Base-by-base conservation (phyloP, 1,284 basidiomycete species). In the Fistulina hepatica region DNA sequence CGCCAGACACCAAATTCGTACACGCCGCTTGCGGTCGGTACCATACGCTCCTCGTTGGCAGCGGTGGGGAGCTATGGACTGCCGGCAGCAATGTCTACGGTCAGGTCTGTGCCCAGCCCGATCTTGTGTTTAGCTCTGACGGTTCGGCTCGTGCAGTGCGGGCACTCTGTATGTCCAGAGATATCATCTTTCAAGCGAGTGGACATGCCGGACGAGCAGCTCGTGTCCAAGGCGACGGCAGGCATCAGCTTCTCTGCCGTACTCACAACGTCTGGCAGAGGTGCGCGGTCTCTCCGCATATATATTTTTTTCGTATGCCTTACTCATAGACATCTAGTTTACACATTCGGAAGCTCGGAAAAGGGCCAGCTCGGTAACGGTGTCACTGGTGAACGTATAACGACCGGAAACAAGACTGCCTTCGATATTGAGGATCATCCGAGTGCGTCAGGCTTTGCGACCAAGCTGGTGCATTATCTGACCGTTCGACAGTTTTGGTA, bases 351-450 rank as follows among this genome's bases (percentile, higher is more conserved):
- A 23, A 91, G 84, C 39, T 84, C 79, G n/a, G 90, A 95, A 58
- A 80, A 88, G 47, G 93, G 93, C 2, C 90, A 95, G 49, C 67
- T 97, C 0, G 93, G 91, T 1, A 93, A 91, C 51, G 92, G 92
- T 11, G 74, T 76, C 40, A 91, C 89, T 0, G 89, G 91, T 13
- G 89, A 93, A 58, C 75, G 89, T 27, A 83, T 94, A 43, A 76
- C 80, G 6, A 81, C 81, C 3, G 85, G 78, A 24, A 86, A 86
- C 47, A 89, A 89, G 55, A 73, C 79, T 0, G 78, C 73, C 8
- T 94, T 74, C 50, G 89, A 91, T 54, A 71, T 84, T n/a, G 78
- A 86, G 51, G 60, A 67, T 13, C 71, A 78, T 10, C 85, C 90
- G 17, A 63, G 84, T 88, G 47, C 51, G 70, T 65, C 34, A 41